Base-by-base conservation (phyloP, 2,329 filamentous ascomycete species). In the Cercospora sp. region DNA sequence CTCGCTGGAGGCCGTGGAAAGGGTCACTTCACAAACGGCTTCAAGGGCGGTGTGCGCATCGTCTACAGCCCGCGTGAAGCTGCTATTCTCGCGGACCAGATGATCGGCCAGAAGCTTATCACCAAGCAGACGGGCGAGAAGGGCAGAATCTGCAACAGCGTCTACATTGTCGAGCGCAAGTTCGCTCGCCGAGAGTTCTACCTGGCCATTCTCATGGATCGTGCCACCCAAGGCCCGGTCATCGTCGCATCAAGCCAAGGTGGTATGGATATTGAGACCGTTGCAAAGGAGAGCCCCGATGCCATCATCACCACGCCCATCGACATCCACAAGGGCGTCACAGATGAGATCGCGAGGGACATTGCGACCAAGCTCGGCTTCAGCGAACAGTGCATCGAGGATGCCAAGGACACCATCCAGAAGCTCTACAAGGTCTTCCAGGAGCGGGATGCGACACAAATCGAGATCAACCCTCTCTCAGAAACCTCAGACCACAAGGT, bases 101-200 rank as follows among this genome's bases (percentile, higher is more conserved):
- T 99, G 95, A 98, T 99, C 83, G 95, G 95, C 80, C 94, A 99
- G 86, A 97, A 97, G 85, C 93, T 99, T 83, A 89, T 99, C 84
- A 99, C 95, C 82, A 99, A 99, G 89, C 95, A 99, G 87, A 99
- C 95, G 68, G 95, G 95, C 81, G 92, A 94, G 76, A 88, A 83
- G 76, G 95, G 95, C 79, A 93, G 95, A 81, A 89, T 97, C 80
- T 99, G 95, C 88, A 98, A 92, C 83, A 88, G 94, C 72, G 95
- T 99, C 80, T 98, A 97, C 87, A 98, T 99, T 81, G 97, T 94
- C 84, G 95, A 99, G 88, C 94, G 95, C 88, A 99, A 99, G 87
- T 99, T 97, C 79, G 95, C 95, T 76, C 93, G 95, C 75, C 91
- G 95, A 80, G 95, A 99, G 84, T 99, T 99, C 86, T 99, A 99